phyloP scores from a whole-genome alignment of 345 rosid genomes.

The Limnanthes douglasii region DNA sequence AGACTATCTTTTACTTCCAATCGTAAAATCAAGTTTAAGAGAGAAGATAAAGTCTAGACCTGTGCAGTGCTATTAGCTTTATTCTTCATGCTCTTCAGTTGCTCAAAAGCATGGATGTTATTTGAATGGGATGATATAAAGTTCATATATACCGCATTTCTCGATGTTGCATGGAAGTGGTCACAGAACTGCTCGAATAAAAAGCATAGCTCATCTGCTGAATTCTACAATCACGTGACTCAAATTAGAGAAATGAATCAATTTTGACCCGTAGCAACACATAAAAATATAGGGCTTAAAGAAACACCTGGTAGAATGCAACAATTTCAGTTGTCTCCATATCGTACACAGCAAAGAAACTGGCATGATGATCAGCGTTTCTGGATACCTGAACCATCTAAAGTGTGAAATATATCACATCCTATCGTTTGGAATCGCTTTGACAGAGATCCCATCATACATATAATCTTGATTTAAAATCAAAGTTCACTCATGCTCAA shows the following conservation, averaged over 20 bases:
- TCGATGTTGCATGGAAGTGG: constrained; percentile 58
- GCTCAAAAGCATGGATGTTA: constrained; percentile 61
- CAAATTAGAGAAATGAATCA: constrained; percentile 5
- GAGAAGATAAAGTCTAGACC: constrained; percentile 18
- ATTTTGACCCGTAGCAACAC: background rate
- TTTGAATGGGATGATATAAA: constrained; percentile 86
- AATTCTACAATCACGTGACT: constrained; percentile 75
- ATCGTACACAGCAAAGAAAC: constrained; percentile 89
- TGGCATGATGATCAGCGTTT: constrained; percentile 53
- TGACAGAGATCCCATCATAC: too few species aligned
- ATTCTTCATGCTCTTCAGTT: constrained; percentile 43
- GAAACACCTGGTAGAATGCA: constrained; percentile 77
- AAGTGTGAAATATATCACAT: too few species aligned
- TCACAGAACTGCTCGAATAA: constrained; percentile 77
- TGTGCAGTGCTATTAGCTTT: constrained; percentile 47
- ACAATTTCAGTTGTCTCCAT: constrained; percentile 96
- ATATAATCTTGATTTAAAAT: background rate
- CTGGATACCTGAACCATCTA: constrained; percentile 41
- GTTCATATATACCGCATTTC: constrained; percentile 47
- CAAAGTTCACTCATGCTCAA: background rate
- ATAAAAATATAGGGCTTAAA: constrained; percentile 1
- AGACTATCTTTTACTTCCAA: background rate
- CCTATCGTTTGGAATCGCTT: too few species aligned
- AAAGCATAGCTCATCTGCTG: constrained; percentile 70
- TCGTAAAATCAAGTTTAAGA: background rate